Base-by-base conservation (phyloP, 441 rosid species). In the Francoa sonchifolia region DNA sequence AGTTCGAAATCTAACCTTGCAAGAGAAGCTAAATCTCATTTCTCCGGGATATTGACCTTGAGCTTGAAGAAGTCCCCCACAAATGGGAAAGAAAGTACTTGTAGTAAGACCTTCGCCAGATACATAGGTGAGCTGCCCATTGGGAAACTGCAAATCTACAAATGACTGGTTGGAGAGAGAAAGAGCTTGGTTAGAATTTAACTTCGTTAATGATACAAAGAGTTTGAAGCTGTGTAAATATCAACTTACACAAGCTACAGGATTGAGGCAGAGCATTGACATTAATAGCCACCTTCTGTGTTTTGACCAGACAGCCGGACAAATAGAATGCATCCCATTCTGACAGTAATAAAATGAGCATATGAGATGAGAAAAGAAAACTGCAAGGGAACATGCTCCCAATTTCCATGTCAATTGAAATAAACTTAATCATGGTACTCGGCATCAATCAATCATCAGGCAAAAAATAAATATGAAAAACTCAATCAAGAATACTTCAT, bases 11-110 rank as follows among this genome's bases (percentile, higher is more conserved):
- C 56, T 45, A 42, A 89, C 98, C 94, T 82, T 89, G 55, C 63
- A 66, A 42, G 94, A 82, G 61, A 65, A 89, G 68, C 98, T 89
- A 51, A 70, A 76, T 59, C 82, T 77, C 98, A 82, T 89, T 69
- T 85, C 95, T 9, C 98, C 95, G 5, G 97, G 98, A 69, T 79
- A 82, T 73, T 79, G 94, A 55, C 98, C 98, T 53, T 85, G 86
- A 1, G 85, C 96, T 71, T 89, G 94, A 58, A 89, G 89, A 66
- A 89, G 87, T 37, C 96, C 96, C 1, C 94, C 96, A 28, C 73
- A 67, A 19, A 85, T 37, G 26, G 98, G 98, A 42, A 79, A 47
- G 59, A 82, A 85, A 53, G 84, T 94, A 66, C 96, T 89, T 25
- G 89, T 85, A 7, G 92, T 82, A 33, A 89, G 46, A 42, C 98